A percentile compares a stretch with the other conserved stretches of the same genome.
phyloP scores from a whole-genome alignment of 257 asterid genomes.

The Primulina huaijiensis region DNA sequence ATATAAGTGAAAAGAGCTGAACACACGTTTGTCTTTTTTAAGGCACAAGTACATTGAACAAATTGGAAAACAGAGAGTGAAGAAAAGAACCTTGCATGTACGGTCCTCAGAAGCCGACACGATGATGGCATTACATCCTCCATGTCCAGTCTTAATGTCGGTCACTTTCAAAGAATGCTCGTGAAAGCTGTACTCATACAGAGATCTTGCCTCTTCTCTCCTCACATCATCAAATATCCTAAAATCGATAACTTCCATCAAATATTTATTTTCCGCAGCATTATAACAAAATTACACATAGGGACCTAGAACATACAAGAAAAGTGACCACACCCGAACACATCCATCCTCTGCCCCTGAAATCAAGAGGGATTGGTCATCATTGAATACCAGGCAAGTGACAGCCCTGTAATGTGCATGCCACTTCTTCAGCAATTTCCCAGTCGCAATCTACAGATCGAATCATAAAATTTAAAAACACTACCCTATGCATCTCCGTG shows the following conservation, averaged over 20 bases:
- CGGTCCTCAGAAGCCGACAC: conserved; percentile 94
- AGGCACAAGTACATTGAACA: no score
- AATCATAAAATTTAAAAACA: neutral
- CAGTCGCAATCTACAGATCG: conserved; percentile 62
- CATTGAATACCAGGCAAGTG: conserved; percentile 68
- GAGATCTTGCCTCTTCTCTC: conserved; percentile 51
- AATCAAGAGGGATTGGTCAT: conserved; percentile 83
- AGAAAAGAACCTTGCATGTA: conserved; percentile 77
- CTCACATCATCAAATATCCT: conserved; percentile 80
- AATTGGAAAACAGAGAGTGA: no score
- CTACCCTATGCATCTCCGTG: no score
- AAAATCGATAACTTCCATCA: conserved; percentile 17
- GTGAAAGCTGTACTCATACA: conserved; percentile 61
- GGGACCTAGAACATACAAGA: conserved; percentile 47
- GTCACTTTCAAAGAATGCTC: conserved; percentile 82
- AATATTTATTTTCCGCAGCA: neutral
- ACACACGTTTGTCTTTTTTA: no score
- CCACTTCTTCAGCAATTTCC: conserved; percentile 88
- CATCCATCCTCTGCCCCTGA: conserved; percentile 94
- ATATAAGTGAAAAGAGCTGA: conserved; percentile 4
- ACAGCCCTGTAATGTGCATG: conserved; percentile 86
- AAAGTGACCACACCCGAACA: conserved; percentile 95
- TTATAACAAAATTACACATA: conserved; percentile 7
- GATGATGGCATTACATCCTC: conserved; percentile 71
- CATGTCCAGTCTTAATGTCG: conserved; percentile 66